A percentile compares a stretch with the other conserved stretches of the same genome.
These are phyloP conservation scores for Citrus australasica DNA, from an alignment of 345 rosid genomes.

Conservation along the genomic window DNA sequence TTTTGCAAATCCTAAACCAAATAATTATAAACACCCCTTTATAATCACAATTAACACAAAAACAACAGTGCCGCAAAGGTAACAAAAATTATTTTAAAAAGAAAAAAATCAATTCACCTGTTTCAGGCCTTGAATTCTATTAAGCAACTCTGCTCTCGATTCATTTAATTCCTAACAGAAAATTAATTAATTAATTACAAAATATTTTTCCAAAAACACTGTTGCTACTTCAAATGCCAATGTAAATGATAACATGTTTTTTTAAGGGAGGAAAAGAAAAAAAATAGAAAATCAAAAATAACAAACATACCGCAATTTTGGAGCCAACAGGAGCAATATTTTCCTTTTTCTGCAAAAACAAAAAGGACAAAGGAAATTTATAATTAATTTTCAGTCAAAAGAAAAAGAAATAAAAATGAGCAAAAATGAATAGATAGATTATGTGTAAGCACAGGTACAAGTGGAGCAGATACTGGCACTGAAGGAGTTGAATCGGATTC, in stretches of 20 bases:
- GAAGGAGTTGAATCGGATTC: constrained; percentile 48
- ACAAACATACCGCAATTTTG: constrained; percentile 51
- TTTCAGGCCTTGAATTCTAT: constrained; percentile 79
- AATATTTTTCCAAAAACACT: not conserved
- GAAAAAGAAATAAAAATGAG: not conserved
- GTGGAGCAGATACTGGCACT: constrained; percentile 42
- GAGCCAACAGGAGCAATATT: constrained; percentile 53
- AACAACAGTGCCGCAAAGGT: not conserved
- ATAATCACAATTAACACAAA: not conserved
- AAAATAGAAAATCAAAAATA: not conserved
- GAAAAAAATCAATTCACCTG: constrained; percentile 39
- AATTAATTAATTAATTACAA: not conserved
- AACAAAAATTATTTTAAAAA: not conserved
- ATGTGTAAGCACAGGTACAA: constrained; percentile 28
- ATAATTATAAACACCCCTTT: not conserved
- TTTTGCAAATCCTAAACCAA: constrained; percentile 76
- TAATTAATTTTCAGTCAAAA: not conserved
- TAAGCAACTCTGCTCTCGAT: constrained; percentile 79
- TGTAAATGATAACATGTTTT: not conserved
- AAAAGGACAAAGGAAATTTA: not conserved
- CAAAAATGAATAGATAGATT: constrained; percentile 6
- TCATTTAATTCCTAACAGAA: constrained; percentile 64
- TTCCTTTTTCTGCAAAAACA: constrained; percentile 66
- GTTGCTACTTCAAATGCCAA: not conserved
- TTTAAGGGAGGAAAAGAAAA: not conserved